Evolutionary conservation across 2,329 filamentous ascomycete genomes (phyloP).

Genomic region (Berkeleyomyces rouxiae): DNA sequence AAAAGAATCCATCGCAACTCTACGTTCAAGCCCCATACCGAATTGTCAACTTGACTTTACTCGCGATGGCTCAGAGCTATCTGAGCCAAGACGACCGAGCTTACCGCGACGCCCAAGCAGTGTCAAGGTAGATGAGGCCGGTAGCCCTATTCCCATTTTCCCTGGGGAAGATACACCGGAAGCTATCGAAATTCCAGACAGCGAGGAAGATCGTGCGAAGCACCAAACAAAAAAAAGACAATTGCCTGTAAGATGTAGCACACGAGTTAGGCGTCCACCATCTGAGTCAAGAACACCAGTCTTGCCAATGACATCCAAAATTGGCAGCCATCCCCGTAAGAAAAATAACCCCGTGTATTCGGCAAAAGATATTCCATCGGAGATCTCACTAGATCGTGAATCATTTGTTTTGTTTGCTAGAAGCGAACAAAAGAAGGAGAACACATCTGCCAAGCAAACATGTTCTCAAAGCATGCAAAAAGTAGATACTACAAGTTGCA

Average conservation of each 20-base stretch:
- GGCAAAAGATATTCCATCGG: neutral
- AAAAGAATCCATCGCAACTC: neutral
- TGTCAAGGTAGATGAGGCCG: slow-evolving; percentile 8
- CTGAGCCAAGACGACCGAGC: neutral
- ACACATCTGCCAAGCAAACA: too few species aligned
- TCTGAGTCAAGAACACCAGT: neutral
- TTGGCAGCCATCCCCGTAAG: neutral
- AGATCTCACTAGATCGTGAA: neutral
- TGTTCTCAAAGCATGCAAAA: neutral
- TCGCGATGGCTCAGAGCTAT: neutral
- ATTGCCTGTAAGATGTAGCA: neutral
- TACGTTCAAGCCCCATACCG: neutral
- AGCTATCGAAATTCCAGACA: neutral
- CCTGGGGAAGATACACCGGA: neutral
- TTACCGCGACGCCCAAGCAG: slow-evolving; percentile 4
- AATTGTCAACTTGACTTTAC: neutral
- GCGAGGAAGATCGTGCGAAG: neutral
- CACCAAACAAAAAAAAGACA: neutral
- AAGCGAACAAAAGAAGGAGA: neutral
- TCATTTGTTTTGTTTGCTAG: neutral
- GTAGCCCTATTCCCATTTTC: slow-evolving; percentile 9
- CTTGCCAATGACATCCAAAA: neutral
- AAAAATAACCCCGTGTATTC: neutral
- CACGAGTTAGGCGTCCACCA: neutral
- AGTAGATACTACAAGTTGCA: neutral